These are phyloP conservation scores for Cladophialophora yegresii DNA, from an alignment of 2,329 filamentous ascomycete species.

Conservation along the genomic window DNA sequence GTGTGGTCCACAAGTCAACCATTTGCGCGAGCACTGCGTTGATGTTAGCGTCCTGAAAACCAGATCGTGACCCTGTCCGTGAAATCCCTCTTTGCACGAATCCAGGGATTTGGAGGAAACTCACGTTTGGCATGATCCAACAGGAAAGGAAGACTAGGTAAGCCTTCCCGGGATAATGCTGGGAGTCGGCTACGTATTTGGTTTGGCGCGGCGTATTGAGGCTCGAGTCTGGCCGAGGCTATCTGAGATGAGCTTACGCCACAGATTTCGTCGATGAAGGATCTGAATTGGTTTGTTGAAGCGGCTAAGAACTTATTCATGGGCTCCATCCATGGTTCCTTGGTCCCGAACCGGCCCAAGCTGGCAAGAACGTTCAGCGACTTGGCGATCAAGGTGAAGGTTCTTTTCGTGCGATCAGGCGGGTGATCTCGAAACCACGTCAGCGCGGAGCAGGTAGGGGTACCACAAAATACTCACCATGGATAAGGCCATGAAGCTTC, in stretches of 20 bases:
- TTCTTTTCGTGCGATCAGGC: slow-evolving; percentile 77
- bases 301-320: slow-evolving; percentile 86
- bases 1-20: slow-evolving; percentile 61
- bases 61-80: neutral
- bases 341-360: slow-evolving; percentile 85
- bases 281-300: slow-evolving; percentile 77
- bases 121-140: slow-evolving; percentile 73
- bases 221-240: slow-evolving; percentile 56
- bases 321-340: slow-evolving; percentile 98
- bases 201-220: slow-evolving; percentile 88
- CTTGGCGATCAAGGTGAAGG: slow-evolving; percentile 89
- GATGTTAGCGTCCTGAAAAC: neutral
- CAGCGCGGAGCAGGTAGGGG: slow-evolving; percentile 25
- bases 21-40: slow-evolving; percentile 71
- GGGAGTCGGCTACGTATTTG: slow-evolving; percentile 84
- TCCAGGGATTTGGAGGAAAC: neutral
- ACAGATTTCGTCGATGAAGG: slow-evolving; percentile 84
- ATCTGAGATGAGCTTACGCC: slow-evolving; percentile 69
- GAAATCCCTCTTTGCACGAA: neutral
- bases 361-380: slow-evolving; percentile 88
- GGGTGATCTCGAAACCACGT: slow-evolving; percentile 66
- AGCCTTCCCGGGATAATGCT: slow-evolving; percentile 80
- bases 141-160: slow-evolving; percentile 87
- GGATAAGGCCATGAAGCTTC: slow-evolving; percentile 84
- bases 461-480: slow-evolving; percentile 52